phyloP scores from a whole-genome alignment of 2,329 filamentous ascomycete genomes.

The Alternaria panax region DNA sequence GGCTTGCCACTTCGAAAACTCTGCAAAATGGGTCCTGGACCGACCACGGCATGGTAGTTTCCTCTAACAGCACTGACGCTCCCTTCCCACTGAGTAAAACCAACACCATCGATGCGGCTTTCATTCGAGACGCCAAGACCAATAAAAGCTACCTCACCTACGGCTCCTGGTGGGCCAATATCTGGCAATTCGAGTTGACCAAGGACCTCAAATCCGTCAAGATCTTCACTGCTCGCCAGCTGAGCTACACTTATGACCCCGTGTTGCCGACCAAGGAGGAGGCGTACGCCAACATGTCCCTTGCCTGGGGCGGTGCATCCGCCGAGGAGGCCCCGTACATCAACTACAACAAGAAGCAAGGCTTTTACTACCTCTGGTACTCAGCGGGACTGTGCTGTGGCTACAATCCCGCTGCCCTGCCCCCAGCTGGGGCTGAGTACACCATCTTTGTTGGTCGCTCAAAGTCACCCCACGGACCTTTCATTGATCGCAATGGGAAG shows the following conservation, averaged over 20 bases:
- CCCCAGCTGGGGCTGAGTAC: slow-evolving; percentile 62
- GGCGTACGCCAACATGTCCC: slow-evolving; percentile 23
- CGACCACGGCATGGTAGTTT: slow-evolving; percentile 60
- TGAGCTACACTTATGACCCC: slow-evolving; percentile 12
- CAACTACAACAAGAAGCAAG: slow-evolving; percentile 51
- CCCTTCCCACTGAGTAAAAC: slow-evolving; percentile 5
- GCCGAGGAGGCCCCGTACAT: not conserved
- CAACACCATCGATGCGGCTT: slow-evolving; percentile 58
- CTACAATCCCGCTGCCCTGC: not conserved
- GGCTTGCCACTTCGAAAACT: slow-evolving; percentile 56
- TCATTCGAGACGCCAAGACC: slow-evolving; percentile 44
- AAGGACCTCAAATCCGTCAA: slow-evolving; percentile 6
- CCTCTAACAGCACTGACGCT: slow-evolving; percentile 42
- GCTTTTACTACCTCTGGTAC: slow-evolving; percentile 3
- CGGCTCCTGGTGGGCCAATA: slow-evolving; percentile 66
- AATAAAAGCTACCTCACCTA: slow-evolving; percentile 60
- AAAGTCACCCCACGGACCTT: slow-evolving; percentile 57
- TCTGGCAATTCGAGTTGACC: slow-evolving; percentile 7
- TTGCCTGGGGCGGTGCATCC: not conserved
- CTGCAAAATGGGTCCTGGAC: slow-evolving; percentile 64
- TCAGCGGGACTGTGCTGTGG: not conserved
- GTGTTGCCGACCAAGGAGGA: slow-evolving; percentile 8
- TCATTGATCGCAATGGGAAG: slow-evolving; percentile 42
- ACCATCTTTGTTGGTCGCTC: slow-evolving; percentile 67
- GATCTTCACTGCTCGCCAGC: slow-evolving; percentile 3